Evolutionary conservation across 1,284 basidiomycete species (phyloP).

Genomic region (Apiotrichum sp.): DNA sequence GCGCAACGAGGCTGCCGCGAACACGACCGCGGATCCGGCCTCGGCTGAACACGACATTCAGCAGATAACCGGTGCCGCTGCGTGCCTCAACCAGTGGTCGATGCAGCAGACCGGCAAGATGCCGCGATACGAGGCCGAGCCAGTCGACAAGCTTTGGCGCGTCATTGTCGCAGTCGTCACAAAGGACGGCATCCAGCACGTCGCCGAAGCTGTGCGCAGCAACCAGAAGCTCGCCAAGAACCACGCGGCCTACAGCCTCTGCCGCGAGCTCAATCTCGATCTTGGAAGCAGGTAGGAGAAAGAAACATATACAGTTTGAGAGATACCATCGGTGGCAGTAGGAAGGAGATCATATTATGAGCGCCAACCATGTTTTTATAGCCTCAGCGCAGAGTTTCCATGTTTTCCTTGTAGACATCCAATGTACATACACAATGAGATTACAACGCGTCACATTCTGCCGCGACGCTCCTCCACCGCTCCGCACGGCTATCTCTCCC

Average conservation of each 20-base stretch:
- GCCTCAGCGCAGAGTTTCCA: too few relatives aligned
- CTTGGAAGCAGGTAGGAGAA: not conserved
- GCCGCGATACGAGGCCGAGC: too few relatives aligned
- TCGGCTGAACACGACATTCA: not conserved
- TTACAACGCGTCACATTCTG: not conserved
- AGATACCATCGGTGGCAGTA: too few relatives aligned
- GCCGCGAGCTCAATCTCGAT: slow-evolving; percentile 19
- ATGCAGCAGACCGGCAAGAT: too few relatives aligned
- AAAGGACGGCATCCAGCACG: slow-evolving; percentile 9
- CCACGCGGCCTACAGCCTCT: slow-evolving; percentile 32
- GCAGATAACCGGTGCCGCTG: not conserved
- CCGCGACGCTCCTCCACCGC: slow-evolving; percentile 9
- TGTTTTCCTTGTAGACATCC: not conserved
- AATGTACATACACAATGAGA: not conserved
- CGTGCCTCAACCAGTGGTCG: slow-evolving; percentile 5
- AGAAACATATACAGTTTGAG: too few relatives aligned
- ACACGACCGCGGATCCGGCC: too few relatives aligned
- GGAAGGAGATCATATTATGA: too few relatives aligned
- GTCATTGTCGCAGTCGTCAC: not conserved
- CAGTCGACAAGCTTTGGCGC: slow-evolving; percentile 3
- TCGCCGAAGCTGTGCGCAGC: slow-evolving; percentile 20
- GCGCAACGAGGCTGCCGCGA: slow-evolving; percentile 1
- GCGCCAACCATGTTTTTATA: too few relatives aligned
- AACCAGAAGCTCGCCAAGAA: slow-evolving; percentile 29
- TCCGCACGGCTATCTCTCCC: slow-evolving; percentile 25